phyloP scores from a whole-genome alignment of 2,329 filamentous ascomycete genomes.

The Emmonsia crescens region DNA sequence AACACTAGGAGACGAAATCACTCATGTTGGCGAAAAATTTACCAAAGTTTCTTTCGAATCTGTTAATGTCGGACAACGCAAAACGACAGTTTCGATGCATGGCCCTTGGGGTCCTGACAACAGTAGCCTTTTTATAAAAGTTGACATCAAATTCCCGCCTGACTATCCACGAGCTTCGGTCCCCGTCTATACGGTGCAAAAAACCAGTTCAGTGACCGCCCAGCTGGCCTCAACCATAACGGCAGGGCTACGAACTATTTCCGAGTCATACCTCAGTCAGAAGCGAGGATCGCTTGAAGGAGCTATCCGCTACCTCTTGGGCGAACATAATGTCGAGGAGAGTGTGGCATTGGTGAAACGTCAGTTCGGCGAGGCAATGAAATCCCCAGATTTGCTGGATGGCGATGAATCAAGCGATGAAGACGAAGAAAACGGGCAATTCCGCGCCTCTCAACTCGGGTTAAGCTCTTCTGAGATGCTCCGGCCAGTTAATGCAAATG shows the following conservation, averaged over 20 bases:
- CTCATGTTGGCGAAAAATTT: slow-evolving; percentile 50
- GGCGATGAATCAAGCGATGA: slow-evolving; percentile 80
- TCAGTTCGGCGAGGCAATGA: slow-evolving; percentile 44
- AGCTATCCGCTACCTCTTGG: slow-evolving; percentile 49
- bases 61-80: slow-evolving; percentile 45
- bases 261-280: slow-evolving; percentile 42
- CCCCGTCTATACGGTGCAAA: slow-evolving; percentile 45
- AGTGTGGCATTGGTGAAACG: slow-evolving; percentile 44
- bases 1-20: slow-evolving; percentile 50
- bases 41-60: slow-evolving; percentile 50
- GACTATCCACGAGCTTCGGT: slow-evolving; percentile 44
- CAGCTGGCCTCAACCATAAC: slow-evolving; percentile 40
- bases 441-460: slow-evolving; percentile 35
- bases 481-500: slow-evolving; percentile 47
- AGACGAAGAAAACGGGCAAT: slow-evolving; percentile 48
- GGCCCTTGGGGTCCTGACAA: slow-evolving; percentile 49
- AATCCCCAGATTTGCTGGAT: slow-evolving; percentile 33
- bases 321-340: slow-evolving; percentile 49
- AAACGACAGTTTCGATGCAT: slow-evolving; percentile 46
- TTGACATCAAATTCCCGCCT: slow-evolving; percentile 47
- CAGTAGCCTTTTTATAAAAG: slow-evolving; percentile 44
- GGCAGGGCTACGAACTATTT: slow-evolving; percentile 44
- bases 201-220: slow-evolving; percentile 45
- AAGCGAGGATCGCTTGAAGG: slow-evolving; percentile 48
- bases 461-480: slow-evolving; percentile 42